These are phyloP conservation scores for Xylaria digitata DNA, from an alignment of 2,329 filamentous ascomycete genomes.

Conservation along the genomic window DNA sequence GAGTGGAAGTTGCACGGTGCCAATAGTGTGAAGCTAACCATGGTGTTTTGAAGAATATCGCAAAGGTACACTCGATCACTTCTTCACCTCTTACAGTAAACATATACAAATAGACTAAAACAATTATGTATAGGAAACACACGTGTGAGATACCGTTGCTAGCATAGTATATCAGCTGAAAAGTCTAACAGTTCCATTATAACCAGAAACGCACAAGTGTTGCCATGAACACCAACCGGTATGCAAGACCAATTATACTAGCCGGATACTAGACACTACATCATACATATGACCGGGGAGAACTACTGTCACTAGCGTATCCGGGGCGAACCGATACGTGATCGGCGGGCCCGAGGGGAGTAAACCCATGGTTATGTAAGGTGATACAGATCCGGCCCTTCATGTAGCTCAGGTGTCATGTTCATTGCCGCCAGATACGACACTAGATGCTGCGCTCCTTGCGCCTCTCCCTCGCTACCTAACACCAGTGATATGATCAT, in stretches of 20 bases:
- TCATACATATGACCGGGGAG: not conserved
- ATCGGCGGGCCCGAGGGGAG: not conserved
- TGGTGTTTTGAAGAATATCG: not conserved
- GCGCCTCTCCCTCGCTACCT: not conserved
- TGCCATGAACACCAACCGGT: not conserved
- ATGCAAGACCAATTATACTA: not conserved
- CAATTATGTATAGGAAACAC: not conserved
- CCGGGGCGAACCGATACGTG: slow-evolving; percentile 3
- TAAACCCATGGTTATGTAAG: not conserved
- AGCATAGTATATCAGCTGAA: not conserved
- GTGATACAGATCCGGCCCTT: not conserved
- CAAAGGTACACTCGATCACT: not conserved
- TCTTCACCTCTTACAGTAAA: not conserved
- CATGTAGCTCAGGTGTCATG: slow-evolving; percentile 6
- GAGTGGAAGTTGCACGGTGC: not conserved
- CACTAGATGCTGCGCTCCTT: not conserved
- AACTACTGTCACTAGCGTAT: not conserved
- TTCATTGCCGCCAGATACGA: not conserved
- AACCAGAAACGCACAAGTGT: not conserved
- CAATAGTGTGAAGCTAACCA: not conserved
- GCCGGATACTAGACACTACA: not conserved
- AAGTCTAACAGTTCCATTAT: not conserved
- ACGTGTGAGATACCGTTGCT: not conserved
- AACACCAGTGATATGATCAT: not conserved
- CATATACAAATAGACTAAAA: not conserved